Percentiles rank a stretch among this genome's conserved stretches.
phyloP scores from a whole-genome alignment of 495 filamentous ascomycete genomes.

The Lindgomyces ingoldianus region DNA sequence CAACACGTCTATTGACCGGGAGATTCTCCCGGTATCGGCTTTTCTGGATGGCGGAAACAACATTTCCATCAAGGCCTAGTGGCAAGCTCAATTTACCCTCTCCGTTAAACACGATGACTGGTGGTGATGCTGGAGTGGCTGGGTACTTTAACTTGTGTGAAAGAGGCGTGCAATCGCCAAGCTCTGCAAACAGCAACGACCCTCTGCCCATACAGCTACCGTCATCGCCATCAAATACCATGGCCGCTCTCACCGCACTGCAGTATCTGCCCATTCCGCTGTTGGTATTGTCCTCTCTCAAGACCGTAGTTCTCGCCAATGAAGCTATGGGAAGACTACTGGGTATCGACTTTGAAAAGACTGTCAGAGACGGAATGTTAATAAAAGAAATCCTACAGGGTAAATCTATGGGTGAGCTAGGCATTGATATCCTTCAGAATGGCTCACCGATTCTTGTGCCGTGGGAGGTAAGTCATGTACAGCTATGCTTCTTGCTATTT shows the following conservation, averaged over 20 bases:
- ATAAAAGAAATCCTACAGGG: conserved; percentile 55
- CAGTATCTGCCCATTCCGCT: conserved; percentile 70
- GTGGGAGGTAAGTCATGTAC: conserved; percentile 48
- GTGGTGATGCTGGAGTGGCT: neutral
- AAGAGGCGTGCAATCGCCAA: neutral
- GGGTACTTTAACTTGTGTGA: conserved; percentile 24
- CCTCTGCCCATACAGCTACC: conserved; percentile 9
- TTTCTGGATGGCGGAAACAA: neutral
- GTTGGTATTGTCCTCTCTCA: conserved; percentile 60
- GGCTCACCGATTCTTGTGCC: conserved; percentile 47
- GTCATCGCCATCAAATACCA: conserved; percentile 6
- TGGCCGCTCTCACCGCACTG: conserved; percentile 59
- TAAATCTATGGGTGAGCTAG: conserved; percentile 59
- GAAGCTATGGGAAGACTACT: conserved; percentile 68
- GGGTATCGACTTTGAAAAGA: conserved; percentile 46
- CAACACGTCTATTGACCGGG: neutral
- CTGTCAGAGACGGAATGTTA: conserved; percentile 39
- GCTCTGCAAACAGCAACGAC: conserved; percentile 17
- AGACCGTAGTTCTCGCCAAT: conserved; percentile 68
- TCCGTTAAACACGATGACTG: neutral
- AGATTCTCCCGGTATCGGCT: neutral
- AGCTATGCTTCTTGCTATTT: too few relatives aligned
- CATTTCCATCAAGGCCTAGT: too few relatives aligned
- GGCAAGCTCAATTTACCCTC: neutral
- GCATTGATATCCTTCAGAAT: conserved; percentile 63